A percentile compares a stretch with the other conserved stretches of the same genome.
Evolutionary conservation across 1,284 basidiomycete genomes (phyloP).

Genomic region (Pisolithus thermaeus): DNA sequence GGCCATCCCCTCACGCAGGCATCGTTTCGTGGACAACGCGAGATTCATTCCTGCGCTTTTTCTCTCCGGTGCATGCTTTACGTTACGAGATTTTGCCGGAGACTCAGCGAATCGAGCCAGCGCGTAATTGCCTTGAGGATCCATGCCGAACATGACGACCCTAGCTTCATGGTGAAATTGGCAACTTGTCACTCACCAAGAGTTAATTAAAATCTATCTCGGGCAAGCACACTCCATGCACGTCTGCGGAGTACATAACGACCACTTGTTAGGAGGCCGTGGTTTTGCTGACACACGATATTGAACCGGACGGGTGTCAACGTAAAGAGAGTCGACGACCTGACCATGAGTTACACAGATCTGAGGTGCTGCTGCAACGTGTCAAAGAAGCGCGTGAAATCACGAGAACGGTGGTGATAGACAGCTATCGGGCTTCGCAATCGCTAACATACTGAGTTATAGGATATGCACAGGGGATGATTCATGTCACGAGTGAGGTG

Average conservation of each 20-base stretch:
- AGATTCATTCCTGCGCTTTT: slow-evolving; percentile 33
- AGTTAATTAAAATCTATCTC: slow-evolving; percentile 32
- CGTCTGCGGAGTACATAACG: slow-evolving; percentile 33
- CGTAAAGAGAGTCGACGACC: slow-evolving; percentile 29
- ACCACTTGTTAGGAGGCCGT: slow-evolving; percentile 28
- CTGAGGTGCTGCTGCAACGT: slow-evolving; percentile 32
- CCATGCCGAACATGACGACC: slow-evolving; percentile 25
- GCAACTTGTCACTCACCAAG: slow-evolving; percentile 18
- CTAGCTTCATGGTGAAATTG: slow-evolving; percentile 21
- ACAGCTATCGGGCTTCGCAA: slow-evolving; percentile 27
- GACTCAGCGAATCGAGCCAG: slow-evolving; percentile 33
- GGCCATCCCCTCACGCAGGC: slow-evolving; percentile 31
- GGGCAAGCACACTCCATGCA: slow-evolving; percentile 28
- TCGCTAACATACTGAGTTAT: slow-evolving; percentile 15
- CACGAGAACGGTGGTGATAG: slow-evolving; percentile 28
- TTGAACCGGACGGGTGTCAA: slow-evolving; percentile 20
- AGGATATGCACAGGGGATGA: slow-evolving; percentile 7
- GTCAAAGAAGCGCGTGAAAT: slow-evolving; percentile 32
- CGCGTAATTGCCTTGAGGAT: slow-evolving; percentile 33
- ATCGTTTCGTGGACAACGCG: slow-evolving; percentile 23
- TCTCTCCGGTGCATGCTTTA: slow-evolving; percentile 26
- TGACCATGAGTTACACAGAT: slow-evolving; percentile 24
- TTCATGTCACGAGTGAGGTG: slow-evolving; percentile 3
- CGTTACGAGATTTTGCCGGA: slow-evolving; percentile 29
- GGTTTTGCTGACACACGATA: slow-evolving; percentile 22